phyloP scores from a whole-genome alignment of 371 early-diverging fungal genomes.

The Coemansia sp. region DNA sequence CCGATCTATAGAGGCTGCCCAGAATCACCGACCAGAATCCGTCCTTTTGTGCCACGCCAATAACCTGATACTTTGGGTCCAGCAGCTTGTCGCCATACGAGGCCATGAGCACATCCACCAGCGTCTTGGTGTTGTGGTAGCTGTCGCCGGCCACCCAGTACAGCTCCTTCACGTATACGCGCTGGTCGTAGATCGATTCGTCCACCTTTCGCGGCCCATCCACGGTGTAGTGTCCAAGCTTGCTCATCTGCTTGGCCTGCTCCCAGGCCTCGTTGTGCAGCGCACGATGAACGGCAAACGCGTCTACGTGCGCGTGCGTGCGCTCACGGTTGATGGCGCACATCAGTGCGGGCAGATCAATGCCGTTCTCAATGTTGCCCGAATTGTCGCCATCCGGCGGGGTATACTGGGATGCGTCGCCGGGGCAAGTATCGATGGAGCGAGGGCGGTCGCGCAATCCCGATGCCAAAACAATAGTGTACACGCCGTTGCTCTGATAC shows the following conservation, averaged over 20 bases:
- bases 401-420: neutral
- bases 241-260: slow-evolving; percentile 33
- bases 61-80: slow-evolving; percentile 23
- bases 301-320: neutral
- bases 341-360: slow-evolving; percentile 31
- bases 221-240: slow-evolving; percentile 30
- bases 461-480: slow-evolving; percentile 34
- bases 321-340: slow-evolving; percentile 29
- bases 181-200: slow-evolving; percentile 18
- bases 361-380: slow-evolving; percentile 12
- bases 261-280: slow-evolving; percentile 26
- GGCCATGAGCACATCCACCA: slow-evolving; percentile 23
- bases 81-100: slow-evolving; percentile 10
- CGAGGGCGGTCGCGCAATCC: slow-evolving; percentile 11
- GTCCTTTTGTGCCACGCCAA: slow-evolving; percentile 36
- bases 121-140: neutral
- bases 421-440: slow-evolving; percentile 16
- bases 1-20: slow-evolving; percentile 11
- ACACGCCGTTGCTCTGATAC: slow-evolving; percentile 22
- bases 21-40: slow-evolving; percentile 48
- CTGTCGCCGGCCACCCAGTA: slow-evolving; percentile 40
- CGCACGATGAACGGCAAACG: slow-evolving; percentile 26
- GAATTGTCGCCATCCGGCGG: neutral
- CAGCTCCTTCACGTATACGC: slow-evolving; percentile 19
- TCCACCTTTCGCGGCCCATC: slow-evolving; percentile 33